Evolutionary conservation across 139 green algal genomes (phyloP).

Genomic region (Chlorella vulgaris): DNA sequence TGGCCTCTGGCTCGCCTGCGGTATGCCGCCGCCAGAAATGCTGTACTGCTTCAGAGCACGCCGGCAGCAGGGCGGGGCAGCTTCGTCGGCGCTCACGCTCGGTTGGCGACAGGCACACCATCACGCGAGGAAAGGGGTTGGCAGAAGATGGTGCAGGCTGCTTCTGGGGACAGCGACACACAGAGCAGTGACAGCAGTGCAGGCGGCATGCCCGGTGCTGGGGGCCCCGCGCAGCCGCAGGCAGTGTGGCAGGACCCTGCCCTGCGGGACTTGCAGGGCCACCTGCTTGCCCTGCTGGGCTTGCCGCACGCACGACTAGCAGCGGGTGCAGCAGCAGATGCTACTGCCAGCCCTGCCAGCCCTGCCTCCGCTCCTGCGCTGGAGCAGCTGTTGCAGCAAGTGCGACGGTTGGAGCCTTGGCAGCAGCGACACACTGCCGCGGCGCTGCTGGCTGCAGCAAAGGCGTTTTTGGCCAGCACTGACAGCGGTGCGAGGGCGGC

Average conservation of each 20-base stretch:
- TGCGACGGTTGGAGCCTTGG: slow-evolving; percentile 1
- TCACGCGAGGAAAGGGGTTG: background rate
- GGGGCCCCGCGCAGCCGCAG: too few relatives aligned
- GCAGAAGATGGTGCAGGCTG: background rate
- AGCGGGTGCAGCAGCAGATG: background rate
- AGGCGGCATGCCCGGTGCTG: too few relatives aligned
- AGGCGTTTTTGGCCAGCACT: slow-evolving; percentile 14
- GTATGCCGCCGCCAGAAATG: background rate
- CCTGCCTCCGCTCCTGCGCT: background rate
- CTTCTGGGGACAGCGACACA: background rate
- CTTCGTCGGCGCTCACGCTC: too few relatives aligned
- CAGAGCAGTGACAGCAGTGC: background rate
- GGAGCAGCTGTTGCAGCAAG: background rate
- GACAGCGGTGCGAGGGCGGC: too few relatives aligned
- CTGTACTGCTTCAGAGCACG: too few relatives aligned
- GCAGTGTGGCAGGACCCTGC: slow-evolving; percentile 13
- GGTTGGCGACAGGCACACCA: too few relatives aligned
- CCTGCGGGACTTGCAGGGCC: background rate
- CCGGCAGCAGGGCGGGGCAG: too few relatives aligned
- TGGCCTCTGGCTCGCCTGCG: background rate
- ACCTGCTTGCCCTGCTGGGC: background rate
- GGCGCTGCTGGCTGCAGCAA: slow-evolving; percentile 5
- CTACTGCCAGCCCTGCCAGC: background rate
- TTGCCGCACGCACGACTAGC: too few relatives aligned
- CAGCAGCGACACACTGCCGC: slow-evolving; percentile 14